Evolutionary conservation across 768 basidiomycete species (phyloP).

Genomic region (Lentinula sp.): DNA sequence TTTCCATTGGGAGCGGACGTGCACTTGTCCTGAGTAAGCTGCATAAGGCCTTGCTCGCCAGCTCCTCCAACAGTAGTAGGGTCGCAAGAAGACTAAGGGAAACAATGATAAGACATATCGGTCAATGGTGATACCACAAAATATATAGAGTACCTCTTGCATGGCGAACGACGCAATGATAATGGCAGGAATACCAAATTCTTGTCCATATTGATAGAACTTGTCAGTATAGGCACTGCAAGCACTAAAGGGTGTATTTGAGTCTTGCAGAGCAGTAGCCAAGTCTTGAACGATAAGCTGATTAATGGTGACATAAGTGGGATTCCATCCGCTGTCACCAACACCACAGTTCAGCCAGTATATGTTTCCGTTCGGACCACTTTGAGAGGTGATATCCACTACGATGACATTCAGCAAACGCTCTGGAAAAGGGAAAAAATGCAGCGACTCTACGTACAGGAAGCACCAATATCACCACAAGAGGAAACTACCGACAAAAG

Average conservation of each 20-base stretch:
- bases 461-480: constrained; percentile 48
- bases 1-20: constrained; percentile 40
- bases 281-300: constrained; percentile 46
- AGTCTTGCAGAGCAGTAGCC: constrained; percentile 37
- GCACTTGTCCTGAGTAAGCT: constrained; percentile 77
- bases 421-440: not conserved
- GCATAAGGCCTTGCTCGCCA: constrained; percentile 86
- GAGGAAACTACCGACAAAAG: constrained; percentile 10
- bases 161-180: constrained; percentile 83
- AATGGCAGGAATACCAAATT: constrained; percentile 57
- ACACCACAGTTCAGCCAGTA: constrained; percentile 80
- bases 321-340: constrained; percentile 58
- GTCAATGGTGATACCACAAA: not conserved
- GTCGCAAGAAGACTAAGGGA: constrained; percentile 52
- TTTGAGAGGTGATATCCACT: constrained; percentile 42
- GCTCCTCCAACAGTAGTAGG: constrained; percentile 54
- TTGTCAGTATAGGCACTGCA: constrained; percentile 44
- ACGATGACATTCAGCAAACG: constrained; percentile 1
- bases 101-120: not conserved
- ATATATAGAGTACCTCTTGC: constrained; percentile 51
- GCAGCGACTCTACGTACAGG: constrained; percentile 25
- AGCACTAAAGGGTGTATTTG: constrained; percentile 49
- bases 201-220: constrained; percentile 56
- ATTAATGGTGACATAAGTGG: constrained; percentile 50
- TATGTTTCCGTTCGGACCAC: constrained; percentile 68